Evolutionary conservation across 2,329 filamentous ascomycete species (phyloP).

Genomic region (Chrysosporium queenslandicum): DNA sequence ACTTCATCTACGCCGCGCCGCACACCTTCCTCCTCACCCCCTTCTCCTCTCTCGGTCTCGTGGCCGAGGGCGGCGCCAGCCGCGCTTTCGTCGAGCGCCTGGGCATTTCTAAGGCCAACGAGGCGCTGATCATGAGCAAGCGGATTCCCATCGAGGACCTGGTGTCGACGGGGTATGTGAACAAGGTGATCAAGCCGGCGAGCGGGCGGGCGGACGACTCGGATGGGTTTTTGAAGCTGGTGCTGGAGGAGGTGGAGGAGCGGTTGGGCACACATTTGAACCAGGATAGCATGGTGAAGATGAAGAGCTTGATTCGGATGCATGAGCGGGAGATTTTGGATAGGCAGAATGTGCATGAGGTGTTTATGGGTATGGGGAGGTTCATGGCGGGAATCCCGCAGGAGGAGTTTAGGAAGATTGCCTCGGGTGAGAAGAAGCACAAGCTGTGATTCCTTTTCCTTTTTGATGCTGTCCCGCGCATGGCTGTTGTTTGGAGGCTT

Average conservation of each 20-base stretch:
- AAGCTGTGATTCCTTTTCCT: slow-evolving; percentile 53
- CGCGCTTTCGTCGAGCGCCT: slow-evolving; percentile 69
- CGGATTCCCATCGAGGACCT: slow-evolving; percentile 64
- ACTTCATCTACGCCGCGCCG: slow-evolving; percentile 84
- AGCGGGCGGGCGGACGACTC: slow-evolving; percentile 51
- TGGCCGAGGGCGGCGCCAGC: slow-evolving; percentile 76
- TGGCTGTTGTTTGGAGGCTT: background rate
- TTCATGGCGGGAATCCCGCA: slow-evolving; percentile 75
- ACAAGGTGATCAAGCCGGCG: slow-evolving; percentile 59
- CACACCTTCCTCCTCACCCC: slow-evolving; percentile 80
- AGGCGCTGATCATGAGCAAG: slow-evolving; percentile 85
- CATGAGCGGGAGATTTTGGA: slow-evolving; percentile 66
- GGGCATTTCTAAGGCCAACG: slow-evolving; percentile 73
- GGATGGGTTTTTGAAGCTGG: slow-evolving; percentile 58
- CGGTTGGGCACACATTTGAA: slow-evolving; percentile 69
- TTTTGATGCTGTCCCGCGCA: background rate
- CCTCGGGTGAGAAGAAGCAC: slow-evolving; percentile 82
- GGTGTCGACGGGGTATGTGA: slow-evolving; percentile 68
- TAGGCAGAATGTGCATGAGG: slow-evolving; percentile 68
- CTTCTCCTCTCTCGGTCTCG: slow-evolving; percentile 79
- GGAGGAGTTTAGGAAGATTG: slow-evolving; percentile 77
- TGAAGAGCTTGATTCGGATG: slow-evolving; percentile 71
- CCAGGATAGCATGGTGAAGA: slow-evolving; percentile 65
- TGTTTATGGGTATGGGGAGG: slow-evolving; percentile 71
- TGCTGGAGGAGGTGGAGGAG: slow-evolving; percentile 72